phyloP scores from a whole-genome alignment of 2,329 filamentous ascomycete genomes.

The Cadophora sp. region DNA sequence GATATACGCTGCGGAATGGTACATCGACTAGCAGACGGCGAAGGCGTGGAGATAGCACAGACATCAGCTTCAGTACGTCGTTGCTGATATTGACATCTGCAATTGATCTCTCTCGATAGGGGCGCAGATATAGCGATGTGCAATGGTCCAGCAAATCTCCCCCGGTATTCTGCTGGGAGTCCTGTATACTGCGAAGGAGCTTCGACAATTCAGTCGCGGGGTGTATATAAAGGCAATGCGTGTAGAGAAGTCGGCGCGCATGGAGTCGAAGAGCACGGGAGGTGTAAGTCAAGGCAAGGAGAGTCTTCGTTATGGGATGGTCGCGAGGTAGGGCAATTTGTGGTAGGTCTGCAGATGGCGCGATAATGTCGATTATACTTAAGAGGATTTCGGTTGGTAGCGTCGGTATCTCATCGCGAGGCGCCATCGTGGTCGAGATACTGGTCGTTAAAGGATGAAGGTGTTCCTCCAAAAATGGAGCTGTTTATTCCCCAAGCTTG shows the following conservation, averaged over 20 bases:
- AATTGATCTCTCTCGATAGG: slow-evolving; percentile 2
- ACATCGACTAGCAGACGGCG: slow-evolving; percentile 56
- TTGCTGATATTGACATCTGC: slow-evolving; percentile 47
- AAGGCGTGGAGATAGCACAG: slow-evolving; percentile 50
- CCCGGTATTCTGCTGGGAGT: neutral
- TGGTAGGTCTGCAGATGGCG: slow-evolving; percentile 2
- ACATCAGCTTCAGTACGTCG: slow-evolving; percentile 51
- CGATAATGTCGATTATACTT: slow-evolving; percentile 25
- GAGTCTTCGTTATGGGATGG: slow-evolving; percentile 51
- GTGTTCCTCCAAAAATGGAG: too few species aligned
- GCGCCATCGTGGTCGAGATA: neutral
- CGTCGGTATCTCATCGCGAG: neutral
- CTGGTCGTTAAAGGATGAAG: neutral
- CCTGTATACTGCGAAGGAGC: slow-evolving; percentile 10
- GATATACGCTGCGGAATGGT: slow-evolving; percentile 53
- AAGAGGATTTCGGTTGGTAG: slow-evolving; percentile 28
- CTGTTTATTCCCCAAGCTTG: neutral
- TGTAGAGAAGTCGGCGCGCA: slow-evolving; percentile 52
- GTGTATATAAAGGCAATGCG: slow-evolving; percentile 55
- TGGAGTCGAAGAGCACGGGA: slow-evolving; percentile 51
- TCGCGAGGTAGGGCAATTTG: slow-evolving; percentile 46
- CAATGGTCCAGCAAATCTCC: slow-evolving; percentile 5
- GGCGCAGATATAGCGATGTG: slow-evolving; percentile 19
- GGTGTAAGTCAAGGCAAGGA: slow-evolving; percentile 53
- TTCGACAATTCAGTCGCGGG: slow-evolving; percentile 52